These are phyloP conservation scores for Penicillium brevicompactum DNA, from an alignment of 2,329 filamentous ascomycete species.

Conservation along the genomic window DNA sequence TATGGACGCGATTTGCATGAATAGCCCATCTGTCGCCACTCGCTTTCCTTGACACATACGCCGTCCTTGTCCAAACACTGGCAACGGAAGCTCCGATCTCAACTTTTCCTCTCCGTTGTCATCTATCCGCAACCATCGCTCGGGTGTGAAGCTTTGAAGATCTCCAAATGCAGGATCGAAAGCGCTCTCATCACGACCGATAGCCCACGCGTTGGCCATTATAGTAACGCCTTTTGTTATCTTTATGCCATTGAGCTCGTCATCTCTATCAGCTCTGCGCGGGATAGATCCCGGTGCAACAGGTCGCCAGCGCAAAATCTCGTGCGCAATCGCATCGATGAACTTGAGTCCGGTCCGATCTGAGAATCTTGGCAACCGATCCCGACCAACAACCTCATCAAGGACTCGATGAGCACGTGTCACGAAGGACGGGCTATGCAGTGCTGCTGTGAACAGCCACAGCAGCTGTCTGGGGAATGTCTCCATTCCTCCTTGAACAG, in stretches of 20 bases:
- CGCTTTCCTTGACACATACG: slow-evolving; percentile 26
- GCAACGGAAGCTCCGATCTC: slow-evolving; percentile 21
- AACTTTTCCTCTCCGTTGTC: slow-evolving; percentile 3
- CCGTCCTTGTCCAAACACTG: slow-evolving; percentile 25
- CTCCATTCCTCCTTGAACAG: slow-evolving; percentile 54
- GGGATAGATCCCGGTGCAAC: slow-evolving; percentile 51
- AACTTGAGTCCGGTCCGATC: slow-evolving; percentile 35
- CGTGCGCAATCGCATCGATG: slow-evolving; percentile 39
- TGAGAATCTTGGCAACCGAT: slow-evolving; percentile 35
- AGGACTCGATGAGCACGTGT: slow-evolving; percentile 39
- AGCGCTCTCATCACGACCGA: slow-evolving; percentile 45
- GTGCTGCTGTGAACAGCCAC: slow-evolving; percentile 52
- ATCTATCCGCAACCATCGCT: slow-evolving; percentile 20
- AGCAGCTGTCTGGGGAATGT: slow-evolving; percentile 53
- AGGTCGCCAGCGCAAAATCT: slow-evolving; percentile 43
- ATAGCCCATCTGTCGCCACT: slow-evolving; percentile 24
- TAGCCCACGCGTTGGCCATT: slow-evolving; percentile 49
- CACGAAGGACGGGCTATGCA: slow-evolving; percentile 47
- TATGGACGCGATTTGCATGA: slow-evolving; percentile 24
- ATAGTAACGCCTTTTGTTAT: slow-evolving; percentile 53
- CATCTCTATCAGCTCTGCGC: slow-evolving; percentile 51
- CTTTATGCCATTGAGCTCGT: slow-evolving; percentile 49
- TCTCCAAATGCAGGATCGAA: slow-evolving; percentile 28
- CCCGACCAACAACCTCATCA: slow-evolving; percentile 35
- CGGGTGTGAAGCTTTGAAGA: slow-evolving; percentile 20